A percentile compares a stretch with the other conserved stretches of the same genome.
Evolutionary conservation across 139 green algal species (phyloP).

Genomic region (Chlorella sp.): DNA sequence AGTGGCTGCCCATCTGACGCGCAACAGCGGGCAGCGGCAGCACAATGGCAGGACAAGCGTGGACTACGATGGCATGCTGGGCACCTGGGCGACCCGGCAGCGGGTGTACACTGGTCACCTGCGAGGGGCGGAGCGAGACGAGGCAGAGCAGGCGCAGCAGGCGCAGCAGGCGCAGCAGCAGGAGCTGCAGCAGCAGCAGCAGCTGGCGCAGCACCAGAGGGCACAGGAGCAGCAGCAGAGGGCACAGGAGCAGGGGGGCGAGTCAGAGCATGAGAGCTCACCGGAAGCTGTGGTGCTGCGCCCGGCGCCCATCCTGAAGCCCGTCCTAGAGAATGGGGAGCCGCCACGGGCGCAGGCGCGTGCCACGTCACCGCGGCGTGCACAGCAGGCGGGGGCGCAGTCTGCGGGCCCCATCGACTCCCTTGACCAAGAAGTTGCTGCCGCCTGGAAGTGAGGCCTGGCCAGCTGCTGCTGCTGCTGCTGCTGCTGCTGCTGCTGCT

Average conservation of each 20-base stretch:
- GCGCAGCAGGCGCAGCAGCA: background rate
- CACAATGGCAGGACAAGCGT: background rate
- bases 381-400: background rate
- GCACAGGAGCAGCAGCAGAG: background rate
- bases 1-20: background rate
- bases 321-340: background rate
- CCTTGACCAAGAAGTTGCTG: slow-evolving; percentile 31
- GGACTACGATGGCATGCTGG: background rate
- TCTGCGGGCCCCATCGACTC: background rate
- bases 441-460: slow-evolving; percentile 33
- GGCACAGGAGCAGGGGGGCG: background rate
- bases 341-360: background rate
- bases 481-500: too few relatives aligned
- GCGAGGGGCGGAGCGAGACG: slow-evolving; percentile 3
- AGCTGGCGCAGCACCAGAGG: background rate
- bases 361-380: background rate
- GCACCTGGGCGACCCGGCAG: slow-evolving; percentile 48
- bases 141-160: background rate
- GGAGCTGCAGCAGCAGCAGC: background rate
- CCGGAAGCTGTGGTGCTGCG: background rate
- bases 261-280: background rate
- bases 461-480: background rate
- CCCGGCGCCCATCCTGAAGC: background rate
- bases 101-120: slow-evolving; percentile 23
- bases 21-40: background rate